phyloP scores from a whole-genome alignment of 305 asterid species.

The Ilex paraguariensis region DNA sequence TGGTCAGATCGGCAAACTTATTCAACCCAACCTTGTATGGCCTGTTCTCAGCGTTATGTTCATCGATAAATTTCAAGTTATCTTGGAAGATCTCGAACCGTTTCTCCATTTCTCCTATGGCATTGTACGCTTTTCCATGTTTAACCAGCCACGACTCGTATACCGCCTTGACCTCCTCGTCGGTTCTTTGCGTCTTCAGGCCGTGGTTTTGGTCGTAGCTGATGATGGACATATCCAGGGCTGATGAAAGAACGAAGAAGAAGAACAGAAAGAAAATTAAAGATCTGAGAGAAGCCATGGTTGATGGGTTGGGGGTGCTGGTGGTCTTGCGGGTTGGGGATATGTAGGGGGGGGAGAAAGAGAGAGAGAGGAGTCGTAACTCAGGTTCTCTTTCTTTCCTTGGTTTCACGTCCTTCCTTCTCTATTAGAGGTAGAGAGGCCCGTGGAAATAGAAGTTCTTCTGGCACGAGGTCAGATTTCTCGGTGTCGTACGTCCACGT shows the following conservation, averaged over 20 bases:
- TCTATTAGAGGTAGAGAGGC: no score
- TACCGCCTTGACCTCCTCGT: conserved; percentile 26
- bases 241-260: conserved; percentile 29
- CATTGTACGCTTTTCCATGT: conserved; percentile 58
- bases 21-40: conserved; percentile 58
- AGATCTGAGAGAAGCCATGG: conserved; percentile 41
- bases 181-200: conserved; percentile 12
- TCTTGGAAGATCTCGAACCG: conserved; percentile 72
- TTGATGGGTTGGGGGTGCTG: conserved; percentile 6
- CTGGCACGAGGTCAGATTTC: no score
- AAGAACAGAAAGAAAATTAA: conserved; percentile 23
- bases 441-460: no score
- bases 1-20: conserved; percentile 72
- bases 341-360: conserved; percentile 1
- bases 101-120: conserved; percentile 58
- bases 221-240: conserved; percentile 66
- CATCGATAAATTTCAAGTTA: conserved; percentile 51
- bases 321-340: conserved; percentile 9
- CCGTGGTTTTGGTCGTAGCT: conserved; percentile 31
- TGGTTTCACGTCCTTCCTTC: no score
- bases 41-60: conserved; percentile 48
- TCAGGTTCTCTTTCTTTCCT: no score
- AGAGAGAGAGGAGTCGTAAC: not conserved
- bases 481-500: no score
- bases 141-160: conserved; percentile 72